These are phyloP conservation scores for Mortierella polycephala DNA, from an alignment of 371 early-diverging fungal species.

Conservation along the genomic window DNA sequence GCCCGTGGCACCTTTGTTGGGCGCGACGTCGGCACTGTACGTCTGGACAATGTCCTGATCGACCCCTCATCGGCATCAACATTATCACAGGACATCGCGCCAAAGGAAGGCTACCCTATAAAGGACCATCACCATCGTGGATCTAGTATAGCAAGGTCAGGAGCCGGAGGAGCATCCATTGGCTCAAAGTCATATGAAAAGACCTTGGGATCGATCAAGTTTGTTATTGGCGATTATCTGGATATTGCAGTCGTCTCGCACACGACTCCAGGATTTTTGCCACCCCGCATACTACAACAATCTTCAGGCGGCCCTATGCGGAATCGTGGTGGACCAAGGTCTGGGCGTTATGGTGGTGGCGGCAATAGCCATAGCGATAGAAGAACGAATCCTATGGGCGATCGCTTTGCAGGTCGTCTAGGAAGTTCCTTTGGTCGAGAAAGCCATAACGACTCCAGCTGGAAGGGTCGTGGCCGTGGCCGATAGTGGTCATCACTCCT, in stretches of 20 bases:
- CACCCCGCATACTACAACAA: background rate
- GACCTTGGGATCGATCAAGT: constrained; percentile 66
- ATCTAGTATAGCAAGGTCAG: background rate
- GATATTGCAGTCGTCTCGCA: constrained; percentile 60
- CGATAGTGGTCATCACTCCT: constrained; percentile 13
- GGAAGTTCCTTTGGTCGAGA: constrained; percentile 16
- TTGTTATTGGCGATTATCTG: constrained; percentile 75
- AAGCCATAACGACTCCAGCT: constrained; percentile 35
- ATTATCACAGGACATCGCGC: background rate
- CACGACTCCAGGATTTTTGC: constrained; percentile 3
- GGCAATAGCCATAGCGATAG: constrained; percentile 8
- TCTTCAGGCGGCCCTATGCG: constrained; percentile 22
- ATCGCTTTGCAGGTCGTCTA: constrained; percentile 42
- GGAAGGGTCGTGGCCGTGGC: constrained; percentile 42
- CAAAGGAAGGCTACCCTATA: background rate
- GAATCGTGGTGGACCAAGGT: constrained; percentile 4
- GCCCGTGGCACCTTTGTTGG: constrained; percentile 23
- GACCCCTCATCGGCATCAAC: no score
- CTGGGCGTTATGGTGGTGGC: constrained; percentile 13
- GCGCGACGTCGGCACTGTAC: constrained; percentile 38
- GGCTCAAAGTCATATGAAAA: constrained; percentile 40
- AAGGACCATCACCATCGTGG: constrained; percentile 11
- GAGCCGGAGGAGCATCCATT: background rate
- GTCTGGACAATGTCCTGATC: constrained; percentile 6
- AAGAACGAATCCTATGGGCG: constrained; percentile 8